These are phyloP conservation scores for Apophysomyces ossiformis DNA, from an alignment of 371 early-diverging fungal genomes.

Conservation along the genomic window DNA sequence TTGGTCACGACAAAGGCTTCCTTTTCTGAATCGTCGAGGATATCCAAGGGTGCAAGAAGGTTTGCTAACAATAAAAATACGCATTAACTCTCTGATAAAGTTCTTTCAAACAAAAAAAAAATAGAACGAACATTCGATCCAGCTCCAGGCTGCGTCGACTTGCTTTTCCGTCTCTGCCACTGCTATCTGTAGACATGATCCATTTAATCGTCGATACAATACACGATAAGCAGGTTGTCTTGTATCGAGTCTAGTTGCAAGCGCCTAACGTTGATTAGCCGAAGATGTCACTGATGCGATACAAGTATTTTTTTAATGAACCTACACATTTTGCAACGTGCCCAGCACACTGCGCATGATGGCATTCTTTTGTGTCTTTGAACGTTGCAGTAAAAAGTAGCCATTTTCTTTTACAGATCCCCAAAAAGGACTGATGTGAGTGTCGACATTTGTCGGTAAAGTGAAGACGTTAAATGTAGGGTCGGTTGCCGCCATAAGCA, in stretches of 20 bases:
- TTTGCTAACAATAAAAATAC: conserved; percentile 52
- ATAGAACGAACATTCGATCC: conserved; percentile 71
- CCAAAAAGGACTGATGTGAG: conserved; percentile 57
- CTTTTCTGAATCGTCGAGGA: conserved; percentile 80
- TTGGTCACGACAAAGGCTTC: conserved; percentile 89
- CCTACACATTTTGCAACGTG: conserved; percentile 83
- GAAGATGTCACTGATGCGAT: neutral
- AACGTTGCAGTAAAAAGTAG: conserved; percentile 74
- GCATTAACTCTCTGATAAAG: too few relatives aligned
- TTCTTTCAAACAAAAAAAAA: conserved; percentile 9
- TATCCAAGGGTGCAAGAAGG: conserved; percentile 67
- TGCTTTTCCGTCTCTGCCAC: conserved; percentile 81
- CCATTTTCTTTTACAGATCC: conserved; percentile 61
- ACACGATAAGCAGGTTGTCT: conserved; percentile 94
- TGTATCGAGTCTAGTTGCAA: conserved; percentile 74
- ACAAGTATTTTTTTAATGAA: neutral
- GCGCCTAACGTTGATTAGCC: conserved; percentile 5
- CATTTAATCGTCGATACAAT: conserved; percentile 66
- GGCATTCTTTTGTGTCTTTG: conserved; percentile 61
- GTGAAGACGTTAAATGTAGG: conserved; percentile 45
- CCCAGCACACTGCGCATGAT: conserved; percentile 75
- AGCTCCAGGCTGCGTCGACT: conserved; percentile 87
- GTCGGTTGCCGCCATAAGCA: conserved; percentile 13
- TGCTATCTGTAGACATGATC: conserved; percentile 64
- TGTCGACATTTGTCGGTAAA: conserved; percentile 42